These are phyloP conservation scores for Grigorovia humatica DNA, from an alignment of 805 yeast genomes.

Conservation along the genomic window DNA sequence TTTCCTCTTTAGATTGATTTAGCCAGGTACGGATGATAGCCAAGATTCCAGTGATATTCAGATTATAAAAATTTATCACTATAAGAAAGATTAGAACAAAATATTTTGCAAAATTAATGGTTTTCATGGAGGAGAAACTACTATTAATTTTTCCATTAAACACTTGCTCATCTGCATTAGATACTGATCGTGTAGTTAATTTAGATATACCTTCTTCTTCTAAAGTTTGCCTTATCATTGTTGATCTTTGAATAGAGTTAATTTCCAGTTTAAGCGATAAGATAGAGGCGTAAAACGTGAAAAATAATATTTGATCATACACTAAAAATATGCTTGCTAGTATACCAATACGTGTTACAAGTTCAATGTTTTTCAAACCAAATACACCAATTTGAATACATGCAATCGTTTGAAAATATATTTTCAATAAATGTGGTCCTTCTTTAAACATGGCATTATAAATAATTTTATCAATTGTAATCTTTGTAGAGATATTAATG, in stretches of 20 bases:
- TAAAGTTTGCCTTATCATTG: conserved; percentile 62
- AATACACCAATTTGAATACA: conserved; percentile 55
- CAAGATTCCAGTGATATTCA: conserved; percentile 58
- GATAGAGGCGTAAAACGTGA: conserved; percentile 75
- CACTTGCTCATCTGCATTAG: conserved; percentile 38
- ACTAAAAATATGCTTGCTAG: conserved; percentile 59
- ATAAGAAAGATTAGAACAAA: conserved; percentile 48
- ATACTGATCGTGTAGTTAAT: background rate
- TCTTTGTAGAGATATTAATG: conserved; percentile 27
- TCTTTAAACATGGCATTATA: conserved; percentile 28
- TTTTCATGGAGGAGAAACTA: conserved; percentile 8
- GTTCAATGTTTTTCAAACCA: conserved; percentile 54
- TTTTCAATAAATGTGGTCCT: conserved; percentile 42
- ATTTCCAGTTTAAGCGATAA: conserved; percentile 84
- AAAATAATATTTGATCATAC: conserved; percentile 61
- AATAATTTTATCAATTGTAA: conserved; percentile 23
- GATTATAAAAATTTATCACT: conserved; percentile 53
- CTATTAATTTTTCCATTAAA: conserved; percentile 28
- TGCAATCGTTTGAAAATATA: conserved; percentile 57
- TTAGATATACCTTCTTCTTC: conserved; percentile 85
- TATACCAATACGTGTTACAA: conserved; percentile 69
- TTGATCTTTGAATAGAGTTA: conserved; percentile 70
- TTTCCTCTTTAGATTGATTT: conserved; percentile 3
- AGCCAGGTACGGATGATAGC: background rate
- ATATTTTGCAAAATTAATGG: conserved; percentile 44